phyloP scores from a whole-genome alignment of 2,329 filamentous ascomycete species.

The Chaetomium globosum region DNA sequence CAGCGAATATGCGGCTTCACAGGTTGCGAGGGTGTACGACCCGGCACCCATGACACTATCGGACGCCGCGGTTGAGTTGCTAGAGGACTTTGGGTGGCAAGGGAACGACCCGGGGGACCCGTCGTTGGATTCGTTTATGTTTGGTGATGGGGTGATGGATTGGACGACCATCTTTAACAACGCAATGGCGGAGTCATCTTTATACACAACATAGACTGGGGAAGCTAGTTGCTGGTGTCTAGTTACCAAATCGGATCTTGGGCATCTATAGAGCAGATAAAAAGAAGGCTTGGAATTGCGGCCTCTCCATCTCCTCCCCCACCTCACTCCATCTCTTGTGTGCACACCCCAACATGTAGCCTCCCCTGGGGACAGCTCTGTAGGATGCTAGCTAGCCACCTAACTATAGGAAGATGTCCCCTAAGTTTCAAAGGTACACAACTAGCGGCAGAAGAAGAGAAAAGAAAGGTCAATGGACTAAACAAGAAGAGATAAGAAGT shows the following conservation, averaged over 20 bases:
- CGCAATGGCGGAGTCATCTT: neutral
- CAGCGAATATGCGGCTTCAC: constrained; percentile 19
- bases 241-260: neutral
- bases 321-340: neutral
- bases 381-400: no score
- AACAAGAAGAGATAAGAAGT: no score
- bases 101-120: constrained; percentile 20
- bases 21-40: constrained; percentile 24
- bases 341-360: neutral
- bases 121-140: constrained; percentile 21
- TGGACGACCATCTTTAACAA: constrained; percentile 16
- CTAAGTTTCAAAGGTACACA: no score
- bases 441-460: no score
- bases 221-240: neutral
- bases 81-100: constrained; percentile 39
- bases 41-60: constrained; percentile 31
- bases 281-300: neutral
- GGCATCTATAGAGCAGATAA: neutral
- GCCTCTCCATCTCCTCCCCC: neutral
- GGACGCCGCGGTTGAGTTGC: constrained; percentile 37
- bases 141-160: constrained; percentile 11
- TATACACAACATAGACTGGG: neutral
- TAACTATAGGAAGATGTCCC: no score
- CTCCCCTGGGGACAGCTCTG: no score
- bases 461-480: no score